Conservation (phyloP, 2,329 filamentous ascomycete species). For the Aureobasidium mangrovei region DNA sequence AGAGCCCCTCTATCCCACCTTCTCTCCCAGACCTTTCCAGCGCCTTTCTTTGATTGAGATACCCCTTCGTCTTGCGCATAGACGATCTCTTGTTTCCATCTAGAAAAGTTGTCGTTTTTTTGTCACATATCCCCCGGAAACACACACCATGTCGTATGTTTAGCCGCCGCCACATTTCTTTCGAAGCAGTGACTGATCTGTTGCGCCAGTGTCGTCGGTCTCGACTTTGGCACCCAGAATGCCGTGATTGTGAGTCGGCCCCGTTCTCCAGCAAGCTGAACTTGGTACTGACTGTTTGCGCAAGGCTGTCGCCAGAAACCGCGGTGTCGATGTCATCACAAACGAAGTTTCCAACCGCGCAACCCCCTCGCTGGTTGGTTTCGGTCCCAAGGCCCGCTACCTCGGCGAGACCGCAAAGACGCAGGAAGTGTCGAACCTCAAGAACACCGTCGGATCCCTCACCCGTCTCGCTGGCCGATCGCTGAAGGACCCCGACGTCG, state of each 20-base stretch:
- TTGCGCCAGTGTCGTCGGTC: constrained; percentile 46
- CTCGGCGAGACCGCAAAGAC: constrained; percentile 95
- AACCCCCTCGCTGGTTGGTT: constrained; percentile 93
- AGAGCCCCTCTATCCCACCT: constrained; percentile 11
- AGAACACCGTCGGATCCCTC: constrained; percentile 91
- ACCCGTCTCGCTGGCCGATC: constrained; percentile 86
- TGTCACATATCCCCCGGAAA: background rate
- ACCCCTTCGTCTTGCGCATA: constrained; percentile 3
- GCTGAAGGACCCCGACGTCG: constrained; percentile 82
- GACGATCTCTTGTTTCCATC: constrained; percentile 4
- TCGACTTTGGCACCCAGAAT: constrained; percentile 94
- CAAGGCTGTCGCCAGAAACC: constrained; percentile 83
- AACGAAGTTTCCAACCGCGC: constrained; percentile 99
- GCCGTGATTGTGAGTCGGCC: constrained; percentile 59
- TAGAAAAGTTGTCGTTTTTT: constrained; percentile 6
- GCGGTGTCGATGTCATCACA: constrained; percentile 97
- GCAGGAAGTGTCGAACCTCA: constrained; percentile 97
- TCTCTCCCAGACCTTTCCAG: constrained; percentile 7
- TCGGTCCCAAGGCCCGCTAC: constrained; percentile 87
- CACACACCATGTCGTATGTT: constrained; percentile 16
- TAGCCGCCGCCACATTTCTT: constrained; percentile 1
- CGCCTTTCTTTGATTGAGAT: constrained; percentile 13
- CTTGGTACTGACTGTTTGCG: constrained; percentile 14
- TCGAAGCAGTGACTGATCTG: constrained; percentile 3
- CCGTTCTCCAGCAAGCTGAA: background rate